phyloP scores from a whole-genome alignment of 176 grass and related monocot species.

The Tillandsia leiboldiana region DNA sequence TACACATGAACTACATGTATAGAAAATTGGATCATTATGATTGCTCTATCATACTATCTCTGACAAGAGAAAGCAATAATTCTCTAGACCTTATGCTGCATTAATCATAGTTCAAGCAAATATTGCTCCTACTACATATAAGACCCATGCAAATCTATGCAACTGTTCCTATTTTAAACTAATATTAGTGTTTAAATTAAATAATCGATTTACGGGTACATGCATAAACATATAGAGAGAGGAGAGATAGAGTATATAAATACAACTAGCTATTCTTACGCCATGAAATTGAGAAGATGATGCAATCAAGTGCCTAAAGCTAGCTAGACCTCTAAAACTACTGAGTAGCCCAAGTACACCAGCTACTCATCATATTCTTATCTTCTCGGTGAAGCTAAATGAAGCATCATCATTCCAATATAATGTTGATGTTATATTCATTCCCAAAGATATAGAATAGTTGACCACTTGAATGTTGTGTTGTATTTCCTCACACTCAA shows the following conservation, averaged over 20 bases:
- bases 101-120: conserved; percentile 4
- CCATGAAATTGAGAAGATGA: too few species aligned
- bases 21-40: conserved; percentile 7
- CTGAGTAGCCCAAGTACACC: neutral
- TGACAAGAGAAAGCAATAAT: conserved; percentile 29
- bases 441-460: too few species aligned
- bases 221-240: too few species aligned
- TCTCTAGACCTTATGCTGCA: conserved; percentile 26
- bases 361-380: neutral
- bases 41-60: conserved; percentile 31
- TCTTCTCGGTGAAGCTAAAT: neutral
- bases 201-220: too few species aligned
- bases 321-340: too few species aligned
- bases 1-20: conserved; percentile 6
- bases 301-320: too few species aligned
- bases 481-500: too few species aligned
- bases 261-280: too few species aligned
- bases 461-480: too few species aligned
- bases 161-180: neutral
- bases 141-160: conserved; percentile 1
- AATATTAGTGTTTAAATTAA: neutral
- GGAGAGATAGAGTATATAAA: too few species aligned
- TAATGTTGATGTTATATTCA: neutral
- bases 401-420: neutral
- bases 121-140: conserved; percentile 13